Percentiles rank a stretch among this genome's conserved stretches.
Evolutionary conservation across 345 rosid species (phyloP).

Genomic region (Brassica carinata): DNA sequence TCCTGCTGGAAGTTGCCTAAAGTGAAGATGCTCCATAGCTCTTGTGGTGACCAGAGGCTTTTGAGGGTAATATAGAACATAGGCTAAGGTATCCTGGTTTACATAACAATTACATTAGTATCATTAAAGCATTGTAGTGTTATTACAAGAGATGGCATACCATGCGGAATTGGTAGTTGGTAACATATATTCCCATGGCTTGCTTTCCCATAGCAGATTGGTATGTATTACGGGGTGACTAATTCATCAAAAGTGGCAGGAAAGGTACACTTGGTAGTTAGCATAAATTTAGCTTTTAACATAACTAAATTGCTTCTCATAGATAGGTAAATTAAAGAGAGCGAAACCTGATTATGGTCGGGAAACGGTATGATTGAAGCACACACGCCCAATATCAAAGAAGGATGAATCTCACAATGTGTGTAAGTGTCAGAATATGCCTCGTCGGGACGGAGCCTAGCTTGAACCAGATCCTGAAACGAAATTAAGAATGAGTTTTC

Average conservation of each 20-base stretch:
- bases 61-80: conserved; percentile 97
- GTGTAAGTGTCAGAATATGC: conserved; percentile 90
- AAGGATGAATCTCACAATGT: conserved; percentile 98
- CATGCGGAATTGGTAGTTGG: conserved; percentile 97
- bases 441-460: conserved; percentile 70
- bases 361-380: conserved; percentile 99
- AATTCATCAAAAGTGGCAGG: conserved; percentile 25
- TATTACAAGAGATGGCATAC: conserved; percentile 41
- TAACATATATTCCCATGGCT: conserved; percentile 99
- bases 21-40: conserved; percentile 99
- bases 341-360: conserved; percentile 91
- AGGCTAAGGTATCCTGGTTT: conserved; percentile 87
- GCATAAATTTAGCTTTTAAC: conserved; percentile 17
- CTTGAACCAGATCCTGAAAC: conserved; percentile 87
- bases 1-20: conserved; percentile 99
- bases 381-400: conserved; percentile 93
- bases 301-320: neutral
- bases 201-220: conserved; percentile 99
- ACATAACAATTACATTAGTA: neutral
- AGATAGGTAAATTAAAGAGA: conserved; percentile 15
- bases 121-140: neutral
- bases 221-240: conserved; percentile 99
- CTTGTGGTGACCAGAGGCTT: conserved; percentile 98
- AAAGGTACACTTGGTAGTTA: neutral
- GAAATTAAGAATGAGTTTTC: conserved; percentile 20